phyloP scores from a whole-genome alignment of 2,329 filamentous ascomycete genomes.

The Periconia sp. region DNA sequence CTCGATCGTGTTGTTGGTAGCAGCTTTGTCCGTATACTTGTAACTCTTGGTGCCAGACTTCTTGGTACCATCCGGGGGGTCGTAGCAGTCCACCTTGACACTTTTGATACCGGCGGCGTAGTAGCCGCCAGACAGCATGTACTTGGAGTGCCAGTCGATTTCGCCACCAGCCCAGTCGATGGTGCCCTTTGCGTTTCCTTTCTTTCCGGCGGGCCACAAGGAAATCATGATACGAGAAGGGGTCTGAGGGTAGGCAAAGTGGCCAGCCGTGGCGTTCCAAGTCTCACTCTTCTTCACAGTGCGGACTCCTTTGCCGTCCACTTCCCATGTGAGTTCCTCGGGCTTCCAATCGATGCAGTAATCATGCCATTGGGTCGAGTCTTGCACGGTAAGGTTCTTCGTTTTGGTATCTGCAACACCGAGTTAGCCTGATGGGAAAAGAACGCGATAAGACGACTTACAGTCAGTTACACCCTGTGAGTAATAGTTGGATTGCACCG shows the following conservation, averaged over 20 bases:
- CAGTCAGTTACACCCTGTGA: slow-evolving; percentile 91
- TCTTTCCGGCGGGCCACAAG: slow-evolving; percentile 88
- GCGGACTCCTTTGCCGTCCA: slow-evolving; percentile 79
- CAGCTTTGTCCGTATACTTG: slow-evolving; percentile 66
- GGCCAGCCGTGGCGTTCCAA: slow-evolving; percentile 80
- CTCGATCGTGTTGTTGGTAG: slow-evolving; percentile 72
- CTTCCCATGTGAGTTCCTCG: slow-evolving; percentile 80
- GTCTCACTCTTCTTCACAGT: slow-evolving; percentile 75
- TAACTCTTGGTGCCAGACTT: slow-evolving; percentile 67
- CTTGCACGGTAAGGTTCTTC: slow-evolving; percentile 70
- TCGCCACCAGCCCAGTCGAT: slow-evolving; percentile 87
- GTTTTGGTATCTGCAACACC: slow-evolving; percentile 68
- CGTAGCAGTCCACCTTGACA: slow-evolving; percentile 83
- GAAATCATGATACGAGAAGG: slow-evolving; percentile 90
- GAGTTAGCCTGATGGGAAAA: slow-evolving; percentile 15
- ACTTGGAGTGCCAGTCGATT: slow-evolving; percentile 81
- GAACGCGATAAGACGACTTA: slow-evolving; percentile 51
- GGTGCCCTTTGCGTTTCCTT: slow-evolving; percentile 78
- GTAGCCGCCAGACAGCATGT: slow-evolving; percentile 81
- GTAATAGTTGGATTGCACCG: slow-evolving; percentile 94
- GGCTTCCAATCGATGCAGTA: slow-evolving; percentile 95
- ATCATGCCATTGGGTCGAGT: slow-evolving; percentile 77
- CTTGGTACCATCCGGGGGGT: slow-evolving; percentile 71
- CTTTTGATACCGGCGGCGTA: slow-evolving; percentile 81
- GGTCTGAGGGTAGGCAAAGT: slow-evolving; percentile 88